Base-by-base conservation (phyloP, 345 rosid genomes). In the Aquilaria sinensis region DNA sequence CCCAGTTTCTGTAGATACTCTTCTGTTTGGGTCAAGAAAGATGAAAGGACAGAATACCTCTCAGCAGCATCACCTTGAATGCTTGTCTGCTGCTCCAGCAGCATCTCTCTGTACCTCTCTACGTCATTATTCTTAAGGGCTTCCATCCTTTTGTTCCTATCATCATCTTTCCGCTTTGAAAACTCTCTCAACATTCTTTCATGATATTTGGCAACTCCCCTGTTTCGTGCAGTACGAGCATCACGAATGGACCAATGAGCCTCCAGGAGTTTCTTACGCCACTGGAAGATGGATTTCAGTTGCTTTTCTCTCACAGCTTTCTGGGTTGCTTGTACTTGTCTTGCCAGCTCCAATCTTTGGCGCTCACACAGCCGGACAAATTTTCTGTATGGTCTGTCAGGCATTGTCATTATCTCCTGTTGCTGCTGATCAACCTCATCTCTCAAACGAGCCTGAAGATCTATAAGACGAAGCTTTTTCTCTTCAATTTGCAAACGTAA, bases 201-300 rank as follows among this genome's bases (percentile, higher is more conserved):
- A 70, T 95, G 99, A 80, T 95, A 95, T 72, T 95, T 95, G 54
- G 97, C 99, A 70, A 95, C 98, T 66, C 99, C 99, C 67, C 98
- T 83, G 66, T 95, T 95, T 15, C 99, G 94, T 61, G 98, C 87
- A 77, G 89, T 95, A 54, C 99, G 89, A 33, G 99, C 90, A 85
- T 95, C 99, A 58, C 99, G 99, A 70, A 91, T 87, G 57, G 75
- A 85, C 99, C 99, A 95, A 60, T 95, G 99, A 74, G 92, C 80
- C 84, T 95, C 99, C 54, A 95, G 88, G 79, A 95, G 96, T 72
- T 84, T 95, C 81, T 95, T 95, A 55, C 99, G 98, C 99, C 99
- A 95, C 71, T 87, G 96, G 72, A 88, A 89, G 75, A 95, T 85
- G 68, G 99, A 80, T 79, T 95, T 95, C 79, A 88, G 67, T 69